phyloP scores from a whole-genome alignment of 2,329 filamentous ascomycete species.

The Xylariales sp. region DNA sequence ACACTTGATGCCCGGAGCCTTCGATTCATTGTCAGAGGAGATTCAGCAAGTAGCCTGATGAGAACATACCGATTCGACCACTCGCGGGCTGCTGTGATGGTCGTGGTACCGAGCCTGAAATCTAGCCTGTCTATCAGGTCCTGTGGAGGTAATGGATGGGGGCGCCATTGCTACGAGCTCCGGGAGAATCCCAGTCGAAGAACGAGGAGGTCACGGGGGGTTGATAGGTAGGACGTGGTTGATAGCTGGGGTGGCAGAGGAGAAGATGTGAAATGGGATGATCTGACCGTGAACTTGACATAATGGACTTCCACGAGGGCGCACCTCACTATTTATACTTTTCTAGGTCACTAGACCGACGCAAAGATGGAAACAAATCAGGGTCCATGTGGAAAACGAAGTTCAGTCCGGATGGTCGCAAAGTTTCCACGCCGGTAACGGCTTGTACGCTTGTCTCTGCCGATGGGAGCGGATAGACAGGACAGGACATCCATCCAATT shows the following conservation, averaged over 20 bases:
- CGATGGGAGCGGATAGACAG: constrained; percentile 1
- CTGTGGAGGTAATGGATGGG: too few relatives aligned
- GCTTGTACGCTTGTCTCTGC: constrained; percentile 6
- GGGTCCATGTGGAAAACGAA: constrained; percentile 2
- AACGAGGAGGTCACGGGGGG: too few relatives aligned
- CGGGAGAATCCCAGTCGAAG: too few relatives aligned
- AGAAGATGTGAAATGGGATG: too few relatives aligned
- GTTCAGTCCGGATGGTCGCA: constrained; percentile 2
- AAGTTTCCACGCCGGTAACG: constrained; percentile 6
- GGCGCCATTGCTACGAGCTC: too few relatives aligned
- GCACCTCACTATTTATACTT: constrained; percentile 5
- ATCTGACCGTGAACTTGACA: too few relatives aligned
- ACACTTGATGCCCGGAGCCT: constrained; percentile 6
- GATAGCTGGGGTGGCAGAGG: too few relatives aligned
- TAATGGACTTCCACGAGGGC: constrained; percentile 6
- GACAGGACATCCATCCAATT: neutral
- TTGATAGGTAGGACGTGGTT: too few relatives aligned
- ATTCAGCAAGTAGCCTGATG: neutral
- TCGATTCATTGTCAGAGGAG: constrained; percentile 1
- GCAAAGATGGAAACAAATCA: neutral
- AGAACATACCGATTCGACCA: neutral
- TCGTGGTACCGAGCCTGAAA: too few relatives aligned
- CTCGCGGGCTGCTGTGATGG: too few relatives aligned
- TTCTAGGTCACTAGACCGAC: neutral
- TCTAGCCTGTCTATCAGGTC: too few relatives aligned